These are phyloP conservation scores for Blastomyces gilchristii DNA, from an alignment of 2,329 filamentous ascomycete genomes.

Conservation along the genomic window DNA sequence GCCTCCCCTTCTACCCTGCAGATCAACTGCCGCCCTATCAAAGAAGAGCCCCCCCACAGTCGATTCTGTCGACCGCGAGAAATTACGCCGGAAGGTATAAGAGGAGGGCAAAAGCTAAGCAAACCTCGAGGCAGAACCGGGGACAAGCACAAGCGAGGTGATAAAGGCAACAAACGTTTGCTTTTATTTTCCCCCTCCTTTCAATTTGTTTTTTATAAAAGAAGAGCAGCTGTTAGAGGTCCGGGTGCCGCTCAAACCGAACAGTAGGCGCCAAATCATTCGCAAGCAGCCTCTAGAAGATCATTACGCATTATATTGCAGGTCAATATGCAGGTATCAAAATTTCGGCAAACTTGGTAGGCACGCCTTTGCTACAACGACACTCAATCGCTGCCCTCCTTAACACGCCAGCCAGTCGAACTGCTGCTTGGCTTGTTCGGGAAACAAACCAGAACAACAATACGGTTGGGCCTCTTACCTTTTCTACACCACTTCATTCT, in stretches of 20 bases:
- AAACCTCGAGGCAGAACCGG: neutral
- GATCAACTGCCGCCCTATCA: neutral
- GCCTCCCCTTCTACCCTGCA: neutral
- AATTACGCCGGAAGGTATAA: neutral
- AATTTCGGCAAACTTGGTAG: conserved; percentile 30
- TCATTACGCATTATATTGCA: conserved; percentile 28
- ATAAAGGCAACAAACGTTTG: neutral
- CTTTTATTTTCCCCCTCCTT: too few relatives aligned
- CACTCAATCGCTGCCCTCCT: conserved; percentile 3
- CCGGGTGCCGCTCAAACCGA: neutral
- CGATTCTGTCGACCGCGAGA: neutral
- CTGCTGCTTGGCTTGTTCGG: neutral
- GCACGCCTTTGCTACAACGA: conserved; percentile 28
- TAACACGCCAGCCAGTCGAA: neutral
- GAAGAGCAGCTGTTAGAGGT: neutral
- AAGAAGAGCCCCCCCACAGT: neutral
- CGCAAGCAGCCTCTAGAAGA: conserved; percentile 33
- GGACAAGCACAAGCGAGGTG: neutral
- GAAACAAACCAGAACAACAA: neutral
- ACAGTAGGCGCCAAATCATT: conserved; percentile 6
- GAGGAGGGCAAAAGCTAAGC: neutral
- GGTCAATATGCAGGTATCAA: conserved; percentile 38
- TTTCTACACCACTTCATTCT: neutral
- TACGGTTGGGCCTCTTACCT: neutral
- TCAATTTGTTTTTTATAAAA: too few relatives aligned